Percentiles rank a stretch among this genome's conserved stretches.
These are phyloP conservation scores for Diutina scorzettiae DNA, from an alignment of 1,139 yeast species.

Conservation along the genomic window DNA sequence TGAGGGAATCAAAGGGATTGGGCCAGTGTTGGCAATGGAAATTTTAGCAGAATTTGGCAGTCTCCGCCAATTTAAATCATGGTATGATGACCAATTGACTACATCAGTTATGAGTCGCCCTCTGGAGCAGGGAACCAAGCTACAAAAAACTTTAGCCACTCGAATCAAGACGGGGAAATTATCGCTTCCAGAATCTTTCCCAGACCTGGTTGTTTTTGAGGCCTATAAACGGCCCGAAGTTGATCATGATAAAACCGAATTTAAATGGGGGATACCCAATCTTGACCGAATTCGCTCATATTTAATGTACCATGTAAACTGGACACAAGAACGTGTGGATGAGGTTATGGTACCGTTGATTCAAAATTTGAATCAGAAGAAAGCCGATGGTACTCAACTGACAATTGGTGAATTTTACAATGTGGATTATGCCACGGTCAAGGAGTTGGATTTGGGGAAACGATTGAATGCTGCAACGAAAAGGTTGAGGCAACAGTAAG, in stretches of 20 bases:
- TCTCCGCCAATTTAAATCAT: conserved; percentile 21
- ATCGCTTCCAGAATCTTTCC: conserved; percentile 54
- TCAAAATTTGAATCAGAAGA: conserved; percentile 56
- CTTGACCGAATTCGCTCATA: conserved; percentile 66
- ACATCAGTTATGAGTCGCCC: not conserved
- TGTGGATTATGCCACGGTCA: conserved; percentile 29
- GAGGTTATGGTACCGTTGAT: conserved; percentile 85
- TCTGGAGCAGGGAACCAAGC: conserved; percentile 7
- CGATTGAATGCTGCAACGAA: not conserved
- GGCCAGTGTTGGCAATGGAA: conserved; percentile 89
- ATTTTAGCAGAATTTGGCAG: conserved; percentile 75
- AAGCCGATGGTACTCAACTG: conserved; percentile 41
- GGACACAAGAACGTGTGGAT: conserved; percentile 70
- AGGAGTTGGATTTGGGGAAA: conserved; percentile 9
- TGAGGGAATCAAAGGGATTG: conserved; percentile 81
- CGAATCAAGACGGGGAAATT: conserved; percentile 49
- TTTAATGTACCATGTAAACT: conserved; percentile 62
- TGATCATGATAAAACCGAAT: conserved; percentile 63
- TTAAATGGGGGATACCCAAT: conserved; percentile 88
- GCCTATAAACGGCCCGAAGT: conserved; percentile 79
- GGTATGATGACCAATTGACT: conserved; percentile 14
- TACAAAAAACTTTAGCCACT: conserved; percentile 39
- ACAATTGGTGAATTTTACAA: conserved; percentile 53
- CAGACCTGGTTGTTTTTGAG: conserved; percentile 52
- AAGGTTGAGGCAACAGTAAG: not conserved